Base-by-base conservation (phyloP, 257 asterid genomes). In the Vinca minor region DNA sequence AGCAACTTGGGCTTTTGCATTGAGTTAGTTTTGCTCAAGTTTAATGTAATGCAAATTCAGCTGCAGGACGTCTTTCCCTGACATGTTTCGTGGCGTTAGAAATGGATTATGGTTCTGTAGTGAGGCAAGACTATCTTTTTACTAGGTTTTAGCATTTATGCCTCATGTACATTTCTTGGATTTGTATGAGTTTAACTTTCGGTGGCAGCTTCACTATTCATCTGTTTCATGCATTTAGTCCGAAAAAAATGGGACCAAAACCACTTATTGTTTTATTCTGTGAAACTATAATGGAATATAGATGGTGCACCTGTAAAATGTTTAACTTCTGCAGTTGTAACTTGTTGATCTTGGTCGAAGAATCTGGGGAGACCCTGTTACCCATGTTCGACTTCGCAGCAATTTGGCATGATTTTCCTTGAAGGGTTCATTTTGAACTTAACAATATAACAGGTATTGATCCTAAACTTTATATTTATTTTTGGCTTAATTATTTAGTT, bases 1-100 rank as follows among this genome's bases (percentile, higher is more conserved):
- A 71, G 70, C 73, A 48, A 45, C 82, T 72, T 63, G 65, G 75
- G 76, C 66, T 34, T 60, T 68, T 63, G 50, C 57, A 41, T 46
- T 77, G 0, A 46, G 57, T 62, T 77, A 61, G 64, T 67, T 63
- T 35, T 59, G 38, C 49, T 60, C 45, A 57, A 59, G 63, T 68
- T 66, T 47, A 61, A 48, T 71, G 52, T 64, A 44, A 42, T 66
- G 56, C 61, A 60, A 29, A 63, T 71, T 62, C 71, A 57, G 63
- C 47, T n/a, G 50, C 55, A 46, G 63, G 65, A 63, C 59, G 65
- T 53, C 18, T 34, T 52, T 60, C 45, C 56, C 21, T 59, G n/a
- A 32, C 53, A 12, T 65, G 52, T 46, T 65, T 29, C 60, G 12
- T 23, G 36, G 48, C 39, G 38, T 44, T 59, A 39, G 71, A 56